Conservation (phyloP, 345 rosid species). For the Ailanthus altissimus region DNA sequence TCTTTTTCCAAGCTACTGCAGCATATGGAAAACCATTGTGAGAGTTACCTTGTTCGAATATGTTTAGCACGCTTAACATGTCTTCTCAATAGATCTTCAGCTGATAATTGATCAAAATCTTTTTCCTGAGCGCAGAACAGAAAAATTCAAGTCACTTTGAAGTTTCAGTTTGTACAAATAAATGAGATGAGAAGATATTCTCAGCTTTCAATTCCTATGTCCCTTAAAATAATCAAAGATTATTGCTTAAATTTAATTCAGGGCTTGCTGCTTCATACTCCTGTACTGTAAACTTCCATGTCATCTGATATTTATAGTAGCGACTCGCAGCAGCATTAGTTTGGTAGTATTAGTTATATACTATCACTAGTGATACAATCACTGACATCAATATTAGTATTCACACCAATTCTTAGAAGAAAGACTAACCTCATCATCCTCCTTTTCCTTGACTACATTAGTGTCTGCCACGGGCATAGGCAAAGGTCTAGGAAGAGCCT, state of each 20-base stretch:
- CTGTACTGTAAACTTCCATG: neutral
- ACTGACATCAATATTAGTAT: neutral
- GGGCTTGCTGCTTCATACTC: neutral
- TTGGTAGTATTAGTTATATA: neutral
- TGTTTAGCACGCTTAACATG: slow-evolving; percentile 73
- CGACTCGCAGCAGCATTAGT: neutral
- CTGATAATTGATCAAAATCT: slow-evolving; percentile 51
- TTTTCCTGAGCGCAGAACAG: slow-evolving; percentile 50
- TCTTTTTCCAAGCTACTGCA: neutral
- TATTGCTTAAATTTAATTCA: neutral
- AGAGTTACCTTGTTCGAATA: slow-evolving; percentile 68
- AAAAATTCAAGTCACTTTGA: slow-evolving; percentile 6
- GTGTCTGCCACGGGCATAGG: slow-evolving; percentile 46
- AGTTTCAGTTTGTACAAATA: slow-evolving; percentile 1
- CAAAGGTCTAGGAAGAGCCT: slow-evolving; percentile 74
- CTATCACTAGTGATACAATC: neutral
- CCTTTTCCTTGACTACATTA: slow-evolving; percentile 37
- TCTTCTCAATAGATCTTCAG: slow-evolving; percentile 64
- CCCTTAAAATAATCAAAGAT: neutral
- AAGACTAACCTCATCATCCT: slow-evolving; percentile 43
- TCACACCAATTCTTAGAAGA: neutral
- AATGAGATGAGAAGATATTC: neutral
- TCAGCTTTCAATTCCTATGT: neutral
- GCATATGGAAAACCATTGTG: neutral
- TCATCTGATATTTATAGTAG: neutral